Base-by-base conservation (phyloP, 495 filamentous ascomycete species). In the Antarctomyces pellizariae region DNA sequence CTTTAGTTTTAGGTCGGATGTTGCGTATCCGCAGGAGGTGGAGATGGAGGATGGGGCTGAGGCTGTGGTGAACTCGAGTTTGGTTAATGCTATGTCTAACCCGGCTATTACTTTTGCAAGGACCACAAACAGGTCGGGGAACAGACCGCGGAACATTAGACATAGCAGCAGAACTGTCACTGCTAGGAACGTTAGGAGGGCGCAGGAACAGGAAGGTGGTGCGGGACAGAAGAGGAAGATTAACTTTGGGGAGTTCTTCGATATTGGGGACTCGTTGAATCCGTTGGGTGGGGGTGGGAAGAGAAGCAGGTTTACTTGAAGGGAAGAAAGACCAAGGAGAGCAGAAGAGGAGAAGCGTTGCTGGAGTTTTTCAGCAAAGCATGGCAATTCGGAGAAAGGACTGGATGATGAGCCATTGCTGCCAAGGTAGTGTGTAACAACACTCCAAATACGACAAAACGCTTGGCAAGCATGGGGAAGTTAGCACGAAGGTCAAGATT, bases 161-260 rank as follows among this genome's bases (percentile, higher is more conserved):
- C 40, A 46, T 31, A 47, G 50, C 41, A 51, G 29, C 33, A 38
- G 46, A 44, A 41, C 27, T 53, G 46, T 35, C 41, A 46, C 34
- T 32, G n/a, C n/a, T n/a, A n/a, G n/a, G n/a, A 59, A 46, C 24
- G 36, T 46, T 17, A 52, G 68, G 31, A 40, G 47, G 36, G 46
- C 37, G 28, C 44, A 42, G 36, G 49, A 37, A 33, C 55, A 62
- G 24, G 63, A 57, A 10, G 60, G 40, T 17, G 67, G 59, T 2
- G 62, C 68, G 2, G 79, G 82, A 0, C 71, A 71, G 15, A 92
- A 92, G 49, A 62, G 82, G 9, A 70, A 75, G 37, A 54, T 75
- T 32, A 66, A 73, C 22, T 62, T 80, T 19, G 62, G 63, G 2
- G 82, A 92, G 31, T 71, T 82, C 33, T 90, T 89, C 36, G 77